Evolutionary conservation across 2,329 filamentous ascomycete species (phyloP).

Genomic region (Trichoderma guizhouense): DNA sequence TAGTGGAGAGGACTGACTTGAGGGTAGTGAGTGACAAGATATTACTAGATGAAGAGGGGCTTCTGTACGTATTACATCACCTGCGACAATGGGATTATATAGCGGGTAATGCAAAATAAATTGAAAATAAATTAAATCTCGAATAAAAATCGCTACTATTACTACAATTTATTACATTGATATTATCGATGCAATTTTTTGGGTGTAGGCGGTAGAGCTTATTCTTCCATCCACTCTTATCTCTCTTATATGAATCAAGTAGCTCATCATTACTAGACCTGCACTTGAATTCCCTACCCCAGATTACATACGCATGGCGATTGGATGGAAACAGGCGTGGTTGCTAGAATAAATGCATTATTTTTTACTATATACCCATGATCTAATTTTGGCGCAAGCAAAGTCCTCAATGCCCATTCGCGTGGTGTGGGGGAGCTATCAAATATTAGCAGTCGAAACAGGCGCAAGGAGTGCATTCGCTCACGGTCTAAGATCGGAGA

Average conservation of each 20-base stretch:
- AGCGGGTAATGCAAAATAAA: not conserved
- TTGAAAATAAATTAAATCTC: not conserved
- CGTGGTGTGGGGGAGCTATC: conserved; percentile 17
- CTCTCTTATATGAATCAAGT: not conserved
- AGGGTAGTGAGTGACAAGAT: conserved; percentile 2
- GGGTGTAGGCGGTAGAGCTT: not conserved
- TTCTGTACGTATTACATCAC: conserved; percentile 8
- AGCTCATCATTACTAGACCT: not conserved
- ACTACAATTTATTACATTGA: not conserved
- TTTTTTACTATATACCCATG: conserved; percentile 6
- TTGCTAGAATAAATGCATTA: not conserved
- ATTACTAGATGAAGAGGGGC: not conserved
- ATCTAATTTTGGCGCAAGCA: not conserved
- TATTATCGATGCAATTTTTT: not conserved
- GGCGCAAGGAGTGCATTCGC: conserved; percentile 35
- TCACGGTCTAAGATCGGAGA: conserved; percentile 76
- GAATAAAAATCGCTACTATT: not conserved
- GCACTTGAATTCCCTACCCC: not conserved
- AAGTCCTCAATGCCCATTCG: conserved; percentile 11
- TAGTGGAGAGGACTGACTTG: not conserved
- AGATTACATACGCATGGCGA: not conserved
- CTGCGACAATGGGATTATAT: not conserved
- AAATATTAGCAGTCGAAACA: conserved; percentile 6
- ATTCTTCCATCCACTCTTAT: not conserved
- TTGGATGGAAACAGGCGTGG: not conserved